Percentiles rank a stretch among this genome's conserved stretches.
Evolutionary conservation across 352 stramenopile species (phyloP).

Genomic region (Globisporangium viniferum): DNA sequence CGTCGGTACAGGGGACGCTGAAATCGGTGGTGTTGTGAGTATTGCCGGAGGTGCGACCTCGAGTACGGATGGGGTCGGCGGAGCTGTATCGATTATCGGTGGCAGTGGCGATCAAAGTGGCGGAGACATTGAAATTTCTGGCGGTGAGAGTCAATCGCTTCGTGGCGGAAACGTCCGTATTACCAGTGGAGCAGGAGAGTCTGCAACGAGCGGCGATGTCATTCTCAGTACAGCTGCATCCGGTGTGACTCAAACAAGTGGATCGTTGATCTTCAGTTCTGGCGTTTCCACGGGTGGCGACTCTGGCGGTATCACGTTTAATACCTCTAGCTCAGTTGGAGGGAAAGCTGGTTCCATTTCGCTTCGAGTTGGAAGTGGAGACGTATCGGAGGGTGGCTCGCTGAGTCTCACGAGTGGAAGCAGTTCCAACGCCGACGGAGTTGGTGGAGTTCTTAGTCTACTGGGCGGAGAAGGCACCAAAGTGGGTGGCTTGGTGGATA

Average conservation of each 20-base stretch:
- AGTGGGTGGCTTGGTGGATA: constrained; percentile 12
- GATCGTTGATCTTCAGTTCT: constrained; percentile 2
- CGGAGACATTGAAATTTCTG: constrained; percentile 24
- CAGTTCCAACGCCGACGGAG: background rate
- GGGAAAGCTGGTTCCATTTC: constrained; percentile 12
- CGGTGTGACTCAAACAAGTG: background rate
- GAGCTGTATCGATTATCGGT: constrained; percentile 21
- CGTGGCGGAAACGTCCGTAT: constrained; percentile 11
- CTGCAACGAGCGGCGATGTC: constrained; percentile 8
- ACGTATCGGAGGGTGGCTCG: background rate
- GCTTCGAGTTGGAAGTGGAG: constrained; percentile 5
- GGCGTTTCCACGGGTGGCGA: constrained; percentile 6
- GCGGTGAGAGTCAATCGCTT: constrained; percentile 10
- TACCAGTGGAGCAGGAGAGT: constrained; percentile 4
- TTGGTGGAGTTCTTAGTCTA: constrained; percentile 9
- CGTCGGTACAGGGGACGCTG: constrained; percentile 21
- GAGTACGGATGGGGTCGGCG: constrained; percentile 17
- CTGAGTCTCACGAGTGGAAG: background rate
- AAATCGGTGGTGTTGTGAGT: constrained; percentile 15
- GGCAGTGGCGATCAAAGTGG: constrained; percentile 17
- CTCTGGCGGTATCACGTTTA: constrained; percentile 7
- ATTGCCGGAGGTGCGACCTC: constrained; percentile 19
- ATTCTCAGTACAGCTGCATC: constrained; percentile 6
- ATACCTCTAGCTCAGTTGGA: background rate
- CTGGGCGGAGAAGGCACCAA: constrained; percentile 11